Percentiles rank a stretch among this genome's conserved stretches.
Conservation (phyloP, 371 early-diverging fungal genomes). For the Mucor piriformis region DNA sequence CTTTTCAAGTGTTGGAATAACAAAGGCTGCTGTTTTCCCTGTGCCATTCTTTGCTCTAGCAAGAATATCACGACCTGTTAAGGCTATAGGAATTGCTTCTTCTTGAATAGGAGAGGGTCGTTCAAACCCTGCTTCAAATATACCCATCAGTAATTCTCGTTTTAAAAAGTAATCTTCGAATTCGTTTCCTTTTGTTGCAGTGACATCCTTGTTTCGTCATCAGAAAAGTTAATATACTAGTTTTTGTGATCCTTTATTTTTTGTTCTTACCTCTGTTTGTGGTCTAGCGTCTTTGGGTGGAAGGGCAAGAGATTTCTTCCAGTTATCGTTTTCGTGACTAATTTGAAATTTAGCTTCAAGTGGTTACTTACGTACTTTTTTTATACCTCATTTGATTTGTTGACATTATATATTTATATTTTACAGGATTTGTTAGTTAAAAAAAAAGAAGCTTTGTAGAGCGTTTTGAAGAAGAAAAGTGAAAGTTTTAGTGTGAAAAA, state of each 20-base stretch:
- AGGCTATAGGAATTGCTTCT: constrained; percentile 97
- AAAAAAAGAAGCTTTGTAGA: not conserved
- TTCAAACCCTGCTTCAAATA: constrained; percentile 98
- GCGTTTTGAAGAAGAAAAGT: not conserved
- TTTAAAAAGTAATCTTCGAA: constrained; percentile 98
- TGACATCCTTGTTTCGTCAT: constrained; percentile 70
- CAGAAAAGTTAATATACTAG: not conserved
- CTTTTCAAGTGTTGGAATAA: constrained; percentile 95
- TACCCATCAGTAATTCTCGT: constrained; percentile 96
- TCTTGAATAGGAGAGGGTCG: constrained; percentile 99
- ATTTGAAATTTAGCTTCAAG: not conserved
- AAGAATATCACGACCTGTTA: constrained; percentile 94
- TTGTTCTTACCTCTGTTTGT: constrained; percentile 75
- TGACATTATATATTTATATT: constrained; percentile 4
- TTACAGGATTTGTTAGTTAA: not conserved
- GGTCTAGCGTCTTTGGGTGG: constrained; percentile 87
- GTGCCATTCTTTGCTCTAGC: constrained; percentile 99
- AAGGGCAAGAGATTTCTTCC: constrained; percentile 75
- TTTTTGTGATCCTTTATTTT: not conserved
- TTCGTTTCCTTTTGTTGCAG: constrained; percentile 95
- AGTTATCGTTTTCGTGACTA: constrained; percentile 68
- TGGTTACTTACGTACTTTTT: not conserved
- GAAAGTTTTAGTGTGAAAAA: not conserved
- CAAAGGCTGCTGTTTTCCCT: constrained; percentile 98
- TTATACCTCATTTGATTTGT: constrained; percentile 1